Evolutionary conservation across 83 land plant species (phyloP), one percentile per base, ranked within the genome.

Genomic region (Diphasiastrum complanatum): DNA sequence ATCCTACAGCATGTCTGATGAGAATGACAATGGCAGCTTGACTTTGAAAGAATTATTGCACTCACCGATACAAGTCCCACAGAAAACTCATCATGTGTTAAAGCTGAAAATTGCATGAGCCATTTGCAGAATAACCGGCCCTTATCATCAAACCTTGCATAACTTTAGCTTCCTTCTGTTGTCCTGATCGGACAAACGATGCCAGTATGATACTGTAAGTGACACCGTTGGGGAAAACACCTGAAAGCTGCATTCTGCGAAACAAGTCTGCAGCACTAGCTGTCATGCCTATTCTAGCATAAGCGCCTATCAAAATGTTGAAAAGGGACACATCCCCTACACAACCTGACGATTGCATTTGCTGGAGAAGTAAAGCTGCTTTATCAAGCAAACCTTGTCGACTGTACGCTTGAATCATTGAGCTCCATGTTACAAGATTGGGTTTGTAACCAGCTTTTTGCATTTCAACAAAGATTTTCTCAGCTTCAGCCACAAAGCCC

Each of bases 401-500:
- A 8, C 51, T 50, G 28, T 56, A 57, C 3, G 41, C 70, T 45
- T 67, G 70, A 0, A 67, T 67, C 14, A 67, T 14, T 10, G 65
- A 46, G 51, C 63, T 67, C 70, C 70, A 67, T 33, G 70, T 43
- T 19, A 67, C 70, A 47, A 67, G 47, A 58, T 58, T 67, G 4
- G 70, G 70, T 33, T 35, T 29, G 14, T 35, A 46, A 16, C 70
- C 70, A 2, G 47, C 61, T 58, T 8, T 23, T 47, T 67, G 70
- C 70, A 67, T 31, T 32, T 67, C 45, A 62, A 36, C 40, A 20
- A 67, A 56, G 45, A 58, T 29, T 19, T 45, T 41, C 1, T 40
- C 64, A 34, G 70, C 70, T 57, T 67, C 70, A 6, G 30, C 51
- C 33, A 33, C 29, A 22, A 33, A 34, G 18, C 70, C 70, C 6